Evolutionary conservation across 331 rosid species (phyloP), one percentile per base, ranked within the genome.

Genomic region (Acacia concinna): DNA sequence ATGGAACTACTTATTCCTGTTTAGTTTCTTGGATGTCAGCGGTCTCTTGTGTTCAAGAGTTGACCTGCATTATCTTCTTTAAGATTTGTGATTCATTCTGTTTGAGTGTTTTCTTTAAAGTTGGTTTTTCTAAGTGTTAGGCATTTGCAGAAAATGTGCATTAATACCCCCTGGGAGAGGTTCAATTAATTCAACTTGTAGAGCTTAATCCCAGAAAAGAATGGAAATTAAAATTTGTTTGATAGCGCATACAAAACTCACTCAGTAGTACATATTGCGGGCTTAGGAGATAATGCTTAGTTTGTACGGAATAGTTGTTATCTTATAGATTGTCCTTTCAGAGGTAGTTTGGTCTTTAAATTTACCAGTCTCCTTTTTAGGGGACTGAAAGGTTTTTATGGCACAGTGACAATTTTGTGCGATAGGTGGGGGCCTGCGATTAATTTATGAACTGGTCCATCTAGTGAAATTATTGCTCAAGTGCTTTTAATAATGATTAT

Each of bases 21-120:
- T 38, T 40, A 20, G 60, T 71, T 84, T 13, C 71, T 79, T 79
- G 44, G 43, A 68, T 15, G 74, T 49, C 68, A 57, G 52, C 71
- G 46, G 18, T 52, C 46, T 12, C 34, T 56, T 63, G 23, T 57
- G 49, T 63, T 83, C 23, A 35, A 7, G 10, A 28, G 73, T 44
- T 59, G 27, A 73, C 66, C 67, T 75, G 57, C 63, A 21, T 54
- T 69, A 30, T 31, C 79, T 34, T 60, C 41, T 15, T 41, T 43
- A 32, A 66, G 63, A 67, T 72, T 28, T 27, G 20, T 51, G 60
- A n/a, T 44, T 63, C 74, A 11, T 18, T 73, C 66, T 52, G 21
- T 57, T 38, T 37, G 38, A 38, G 43, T 56, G 54, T 38, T 8
- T 37, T 73, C 37, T 37, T n/a, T 37, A 37, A 25, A 23, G 68